Evolutionary conservation across 176 grass and related monocot genomes (phyloP), one percentile per base, ranked within the genome.

Genomic region (Avena insularis): DNA sequence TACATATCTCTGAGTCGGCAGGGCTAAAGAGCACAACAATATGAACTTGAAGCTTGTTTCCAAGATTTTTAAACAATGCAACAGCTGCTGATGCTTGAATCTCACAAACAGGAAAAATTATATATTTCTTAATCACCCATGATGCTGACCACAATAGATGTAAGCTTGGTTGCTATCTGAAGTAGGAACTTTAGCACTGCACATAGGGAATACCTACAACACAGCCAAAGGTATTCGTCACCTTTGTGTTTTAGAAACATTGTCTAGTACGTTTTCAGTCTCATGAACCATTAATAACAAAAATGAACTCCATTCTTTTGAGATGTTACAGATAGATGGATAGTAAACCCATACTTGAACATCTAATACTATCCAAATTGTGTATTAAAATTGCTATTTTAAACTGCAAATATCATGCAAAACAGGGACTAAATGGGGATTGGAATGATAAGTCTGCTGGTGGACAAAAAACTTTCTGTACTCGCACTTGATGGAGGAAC

Each of bases 181-280:
- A 23, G 23, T 23, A 23, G 23, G 23, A 23, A 23, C 23, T 88
- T 92, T 92, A 43, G 86, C 66, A 48, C 90, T 92, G 86, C 95
- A 97, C 86, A 94, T 89, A 13, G 95, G 92, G 80, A 92, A 97
- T 15, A 85, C 88, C 95, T 94, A 81, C 78, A 88, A 31, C 20
- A 71, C 20, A 56, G 40, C 17, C 62, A 84, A 63, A 29, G 63
- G 87, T 66, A 63, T 4, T 35, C 54, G 25, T 88, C 51, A 88
- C 7, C 9, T 15, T 73, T 14, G 8, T 8, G 15, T 4, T 55
- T 15, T 0, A 10, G 16, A 79, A 67, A 73, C 51, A 10, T 4
- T 58, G 13, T n/a, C 51, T 40, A 63, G 20, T 62, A 47, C 21
- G 29, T 29, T 29, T 49, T 13, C 45, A 49, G 45, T 27, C 49